Conservation (phyloP, 352 stramenopile species). For the Phytophthora palmivora region DNA sequence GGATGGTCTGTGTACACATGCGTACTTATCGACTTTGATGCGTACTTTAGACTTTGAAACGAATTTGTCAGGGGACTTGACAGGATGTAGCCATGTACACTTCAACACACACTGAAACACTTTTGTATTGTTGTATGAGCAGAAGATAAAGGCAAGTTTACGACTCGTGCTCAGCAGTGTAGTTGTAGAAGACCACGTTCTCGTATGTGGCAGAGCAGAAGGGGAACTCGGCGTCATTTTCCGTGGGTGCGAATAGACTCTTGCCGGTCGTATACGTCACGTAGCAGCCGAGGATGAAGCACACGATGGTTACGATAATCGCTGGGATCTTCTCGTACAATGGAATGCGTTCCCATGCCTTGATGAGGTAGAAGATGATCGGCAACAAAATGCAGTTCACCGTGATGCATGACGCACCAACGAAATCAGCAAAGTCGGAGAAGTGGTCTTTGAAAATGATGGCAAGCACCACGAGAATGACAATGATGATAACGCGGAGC, state of each 20-base stretch:
- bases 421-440: conserved; percentile 28
- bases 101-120: neutral
- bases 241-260: conserved; percentile 25
- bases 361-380: conserved; percentile 33
- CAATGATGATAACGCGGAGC: conserved; percentile 26
- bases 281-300: conserved; percentile 32
- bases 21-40: neutral
- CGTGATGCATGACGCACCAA: conserved; percentile 29
- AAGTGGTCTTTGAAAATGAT: conserved; percentile 37
- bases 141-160: conserved; percentile 8
- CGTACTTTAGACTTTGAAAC: neutral
- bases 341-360: conserved; percentile 21
- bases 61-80: neutral
- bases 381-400: conserved; percentile 33
- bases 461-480: conserved; percentile 22
- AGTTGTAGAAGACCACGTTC: conserved; percentile 32
- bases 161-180: conserved; percentile 23
- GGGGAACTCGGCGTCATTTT: conserved; percentile 27
- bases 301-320: conserved; percentile 28
- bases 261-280: conserved; percentile 34
- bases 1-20: neutral
- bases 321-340: conserved; percentile 33
- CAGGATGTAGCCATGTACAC: neutral
- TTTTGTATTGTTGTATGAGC: neutral
- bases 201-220: conserved; percentile 25